Conservation (phyloP, 2,329 filamentous ascomycete species). For the Nectriaceae sp. region DNA sequence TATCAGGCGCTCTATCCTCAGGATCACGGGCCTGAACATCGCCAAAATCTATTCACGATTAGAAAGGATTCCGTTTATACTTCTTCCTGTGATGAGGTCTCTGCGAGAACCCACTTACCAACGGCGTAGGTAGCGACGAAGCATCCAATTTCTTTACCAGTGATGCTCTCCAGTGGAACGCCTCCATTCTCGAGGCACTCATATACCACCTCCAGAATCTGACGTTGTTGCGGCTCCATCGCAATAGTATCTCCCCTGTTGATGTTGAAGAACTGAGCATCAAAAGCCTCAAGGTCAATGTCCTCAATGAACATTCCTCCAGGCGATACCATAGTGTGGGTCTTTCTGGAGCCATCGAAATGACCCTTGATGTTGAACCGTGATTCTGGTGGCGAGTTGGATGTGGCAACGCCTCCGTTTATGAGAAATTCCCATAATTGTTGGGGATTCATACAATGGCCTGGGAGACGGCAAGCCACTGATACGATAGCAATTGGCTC, state of each 20-base stretch:
- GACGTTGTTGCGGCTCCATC: constrained; percentile 45
- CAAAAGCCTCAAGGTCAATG: constrained; percentile 17
- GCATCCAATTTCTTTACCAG: constrained; percentile 34
- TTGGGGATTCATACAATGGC: constrained; percentile 17
- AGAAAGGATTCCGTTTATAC: neutral
- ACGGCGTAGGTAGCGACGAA: constrained; percentile 37
- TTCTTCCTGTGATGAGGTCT: neutral
- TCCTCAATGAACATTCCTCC: constrained; percentile 34
- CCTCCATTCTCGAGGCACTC: constrained; percentile 43
- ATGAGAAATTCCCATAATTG: constrained; percentile 29
- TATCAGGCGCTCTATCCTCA: constrained; percentile 41
- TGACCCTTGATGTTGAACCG: constrained; percentile 14
- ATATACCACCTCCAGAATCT: constrained; percentile 43
- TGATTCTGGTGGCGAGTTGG: constrained; percentile 21
- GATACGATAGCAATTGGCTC: constrained; percentile 29
- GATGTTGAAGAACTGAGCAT: constrained; percentile 17
- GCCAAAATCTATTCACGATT: constrained; percentile 37
- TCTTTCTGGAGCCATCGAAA: constrained; percentile 15
- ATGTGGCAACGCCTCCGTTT: constrained; percentile 21
- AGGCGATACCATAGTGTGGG: constrained; percentile 20
- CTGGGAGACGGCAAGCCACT: constrained; percentile 27
- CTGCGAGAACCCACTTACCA: constrained; percentile 16
- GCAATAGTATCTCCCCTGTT: constrained; percentile 22
- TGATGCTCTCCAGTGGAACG: constrained; percentile 31
- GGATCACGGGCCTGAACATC: constrained; percentile 39